Evolutionary conservation across 1,284 basidiomycete genomes (phyloP).

Genomic region (Tilletiopsis washingtonensis): DNA sequence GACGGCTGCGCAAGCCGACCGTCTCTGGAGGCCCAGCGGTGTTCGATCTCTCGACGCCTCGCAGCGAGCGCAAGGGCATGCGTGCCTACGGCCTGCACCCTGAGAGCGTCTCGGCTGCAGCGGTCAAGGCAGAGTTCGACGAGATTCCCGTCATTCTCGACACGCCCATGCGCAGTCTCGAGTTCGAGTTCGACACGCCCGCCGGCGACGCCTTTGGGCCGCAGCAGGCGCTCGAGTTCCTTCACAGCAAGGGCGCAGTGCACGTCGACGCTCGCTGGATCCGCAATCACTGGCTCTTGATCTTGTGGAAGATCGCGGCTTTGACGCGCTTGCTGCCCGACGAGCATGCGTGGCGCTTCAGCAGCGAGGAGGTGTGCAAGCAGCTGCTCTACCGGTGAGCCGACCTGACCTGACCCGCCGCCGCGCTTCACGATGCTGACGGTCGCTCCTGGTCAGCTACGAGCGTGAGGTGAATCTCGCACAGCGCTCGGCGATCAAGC

Average conservation of each 20-base stretch:
- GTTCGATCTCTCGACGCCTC: constrained; percentile 5
- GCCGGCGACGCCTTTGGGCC: constrained; percentile 14
- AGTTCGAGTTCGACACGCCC: constrained; percentile 24
- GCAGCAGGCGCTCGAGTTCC: constrained; percentile 15
- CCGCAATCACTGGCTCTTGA: constrained; percentile 77
- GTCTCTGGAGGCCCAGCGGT: constrained; percentile 2
- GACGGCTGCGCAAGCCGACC: too few relatives aligned
- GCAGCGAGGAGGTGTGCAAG: constrained; percentile 54
- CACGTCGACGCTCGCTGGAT: constrained; percentile 72
- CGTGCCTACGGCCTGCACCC: constrained; percentile 5
- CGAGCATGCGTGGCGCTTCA: constrained; percentile 2
- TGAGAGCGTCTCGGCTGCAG: neutral
- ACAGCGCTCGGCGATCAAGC: constrained; percentile 68
- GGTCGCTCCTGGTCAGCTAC: constrained; percentile 56
- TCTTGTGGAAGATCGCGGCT: constrained; percentile 90
- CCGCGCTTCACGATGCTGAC: neutral
- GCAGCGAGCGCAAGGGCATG: constrained; percentile 9
- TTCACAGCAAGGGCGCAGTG: constrained; percentile 17
- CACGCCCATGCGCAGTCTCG: constrained; percentile 15
- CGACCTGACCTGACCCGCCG: neutral
- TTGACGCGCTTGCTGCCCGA: constrained; percentile 60
- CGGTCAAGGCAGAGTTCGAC: constrained; percentile 1
- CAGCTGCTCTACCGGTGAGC: constrained; percentile 78
- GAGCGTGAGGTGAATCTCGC: constrained; percentile 76
- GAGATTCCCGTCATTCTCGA: constrained; percentile 28